Evolutionary conservation across 345 rosid species (phyloP).

Genomic region (Boechera divaricarpa): DNA sequence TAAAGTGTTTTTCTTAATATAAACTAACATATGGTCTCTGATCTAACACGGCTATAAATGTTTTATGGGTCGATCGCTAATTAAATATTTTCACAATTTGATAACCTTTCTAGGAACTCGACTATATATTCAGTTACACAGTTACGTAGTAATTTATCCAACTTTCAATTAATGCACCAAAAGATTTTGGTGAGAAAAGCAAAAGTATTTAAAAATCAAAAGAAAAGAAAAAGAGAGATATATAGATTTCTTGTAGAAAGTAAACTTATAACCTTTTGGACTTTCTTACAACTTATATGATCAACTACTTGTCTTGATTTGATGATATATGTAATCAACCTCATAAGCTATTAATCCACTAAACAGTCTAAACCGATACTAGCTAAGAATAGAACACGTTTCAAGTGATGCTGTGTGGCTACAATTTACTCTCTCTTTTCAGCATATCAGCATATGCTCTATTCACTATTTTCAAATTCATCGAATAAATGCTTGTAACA

Average conservation of each 20-base stretch:
- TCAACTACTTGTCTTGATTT: not conserved
- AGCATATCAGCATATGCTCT: not conserved
- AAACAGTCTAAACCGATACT: not conserved
- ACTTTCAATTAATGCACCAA: not conserved
- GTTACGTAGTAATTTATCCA: not conserved
- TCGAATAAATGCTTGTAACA: not conserved
- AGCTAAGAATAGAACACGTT: not conserved
- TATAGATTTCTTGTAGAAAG: constrained; percentile 24
- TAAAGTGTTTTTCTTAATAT: not conserved
- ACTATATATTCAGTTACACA: not conserved
- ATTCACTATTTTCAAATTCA: not conserved
- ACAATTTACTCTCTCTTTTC: not conserved
- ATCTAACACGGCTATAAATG: not conserved
- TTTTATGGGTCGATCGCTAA: not conserved
- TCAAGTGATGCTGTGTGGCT: not conserved
- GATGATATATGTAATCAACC: constrained; percentile 13
- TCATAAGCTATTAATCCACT: constrained; percentile 1
- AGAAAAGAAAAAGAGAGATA: not conserved
- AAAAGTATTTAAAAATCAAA: constrained; percentile 20
- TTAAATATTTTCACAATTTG: not conserved
- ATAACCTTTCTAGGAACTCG: not conserved
- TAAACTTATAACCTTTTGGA: not conserved
- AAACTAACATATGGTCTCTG: no score
- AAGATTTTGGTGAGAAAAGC: constrained; percentile 4
- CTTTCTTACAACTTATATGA: not conserved